phyloP scores from a whole-genome alignment of 768 basidiomycete genomes.

The Exsudoporus frostii region DNA sequence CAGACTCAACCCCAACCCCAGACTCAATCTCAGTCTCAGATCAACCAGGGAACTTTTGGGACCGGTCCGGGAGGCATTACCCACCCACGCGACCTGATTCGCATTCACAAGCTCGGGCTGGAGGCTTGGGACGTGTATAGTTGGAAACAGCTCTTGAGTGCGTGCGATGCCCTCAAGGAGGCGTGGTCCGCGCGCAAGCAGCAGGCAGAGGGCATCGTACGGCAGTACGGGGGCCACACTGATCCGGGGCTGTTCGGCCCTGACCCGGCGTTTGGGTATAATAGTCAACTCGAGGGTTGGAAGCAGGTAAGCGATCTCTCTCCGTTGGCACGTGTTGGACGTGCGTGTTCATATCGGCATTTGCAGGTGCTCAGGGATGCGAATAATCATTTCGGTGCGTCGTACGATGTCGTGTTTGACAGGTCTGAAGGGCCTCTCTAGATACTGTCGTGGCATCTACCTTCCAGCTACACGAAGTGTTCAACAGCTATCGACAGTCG shows the following conservation, averaged over 20 bases:
- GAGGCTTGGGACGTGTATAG: constrained; percentile 68
- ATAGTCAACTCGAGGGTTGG: constrained; percentile 52
- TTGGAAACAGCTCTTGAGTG: constrained; percentile 66
- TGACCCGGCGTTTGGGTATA: constrained; percentile 41
- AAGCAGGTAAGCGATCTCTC: constrained; percentile 44
- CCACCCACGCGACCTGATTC: constrained; percentile 71
- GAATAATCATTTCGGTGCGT: constrained; percentile 48
- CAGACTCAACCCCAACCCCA: no score
- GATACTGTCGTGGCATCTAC: constrained; percentile 60
- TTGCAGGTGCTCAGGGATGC: constrained; percentile 55
- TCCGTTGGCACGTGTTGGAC: background rate
- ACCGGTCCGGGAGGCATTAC: constrained; percentile 31
- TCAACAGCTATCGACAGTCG: constrained; percentile 69
- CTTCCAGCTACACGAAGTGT: constrained; percentile 77
- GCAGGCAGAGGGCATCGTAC: constrained; percentile 49
- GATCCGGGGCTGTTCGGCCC: constrained; percentile 27
- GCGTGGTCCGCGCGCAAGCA: constrained; percentile 62
- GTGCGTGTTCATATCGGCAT: background rate
- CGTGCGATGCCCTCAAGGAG: constrained; percentile 62
- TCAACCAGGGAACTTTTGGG: background rate
- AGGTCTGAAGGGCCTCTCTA: constrained; percentile 4
- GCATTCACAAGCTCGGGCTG: constrained; percentile 60
- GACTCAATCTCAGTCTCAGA: background rate
- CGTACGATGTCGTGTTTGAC: background rate
- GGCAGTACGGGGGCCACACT: constrained; percentile 42